Conservation (phyloP, 768 basidiomycete genomes). For the Termitomyces sp. region DNA sequence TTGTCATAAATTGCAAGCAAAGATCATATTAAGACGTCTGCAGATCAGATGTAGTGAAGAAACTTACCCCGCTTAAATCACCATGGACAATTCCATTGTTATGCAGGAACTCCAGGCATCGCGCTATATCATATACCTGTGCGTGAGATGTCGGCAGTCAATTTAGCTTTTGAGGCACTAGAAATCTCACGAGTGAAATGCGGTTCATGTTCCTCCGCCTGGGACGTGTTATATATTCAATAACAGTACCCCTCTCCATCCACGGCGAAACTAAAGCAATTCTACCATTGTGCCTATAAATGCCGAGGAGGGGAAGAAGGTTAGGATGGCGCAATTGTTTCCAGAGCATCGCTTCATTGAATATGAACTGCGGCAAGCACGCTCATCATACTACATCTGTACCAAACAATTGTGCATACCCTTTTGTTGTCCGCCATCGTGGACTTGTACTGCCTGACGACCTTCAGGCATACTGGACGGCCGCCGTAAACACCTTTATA, state of each 20-base stretch:
- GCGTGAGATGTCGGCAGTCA: not conserved
- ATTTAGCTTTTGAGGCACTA: not conserved
- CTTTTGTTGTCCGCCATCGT: not conserved
- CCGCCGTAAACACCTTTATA: not conserved
- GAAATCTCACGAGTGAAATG: not conserved
- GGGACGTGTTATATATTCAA: not conserved
- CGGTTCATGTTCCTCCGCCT: not conserved
- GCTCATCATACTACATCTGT: not conserved
- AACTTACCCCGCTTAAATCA: constrained; percentile 37
- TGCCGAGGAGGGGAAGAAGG: constrained; percentile 1
- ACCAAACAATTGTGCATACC: not conserved
- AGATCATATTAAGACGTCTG: not conserved
- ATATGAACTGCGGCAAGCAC: not conserved
- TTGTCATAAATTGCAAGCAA: too few relatives aligned
- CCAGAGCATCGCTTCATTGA: not conserved
- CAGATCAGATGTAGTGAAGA: not conserved
- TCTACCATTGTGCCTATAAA: not conserved
- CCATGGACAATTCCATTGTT: constrained; percentile 34
- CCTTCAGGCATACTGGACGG: not conserved
- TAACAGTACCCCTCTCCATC: constrained; percentile 1
- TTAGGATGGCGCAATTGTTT: not conserved
- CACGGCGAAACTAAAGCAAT: not conserved
- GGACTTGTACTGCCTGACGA: not conserved
- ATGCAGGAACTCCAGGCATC: constrained; percentile 29
- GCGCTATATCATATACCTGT: constrained; percentile 26